These are phyloP conservation scores for Hericium alpestre DNA, from an alignment of 768 basidiomycete species.

Conservation along the genomic window DNA sequence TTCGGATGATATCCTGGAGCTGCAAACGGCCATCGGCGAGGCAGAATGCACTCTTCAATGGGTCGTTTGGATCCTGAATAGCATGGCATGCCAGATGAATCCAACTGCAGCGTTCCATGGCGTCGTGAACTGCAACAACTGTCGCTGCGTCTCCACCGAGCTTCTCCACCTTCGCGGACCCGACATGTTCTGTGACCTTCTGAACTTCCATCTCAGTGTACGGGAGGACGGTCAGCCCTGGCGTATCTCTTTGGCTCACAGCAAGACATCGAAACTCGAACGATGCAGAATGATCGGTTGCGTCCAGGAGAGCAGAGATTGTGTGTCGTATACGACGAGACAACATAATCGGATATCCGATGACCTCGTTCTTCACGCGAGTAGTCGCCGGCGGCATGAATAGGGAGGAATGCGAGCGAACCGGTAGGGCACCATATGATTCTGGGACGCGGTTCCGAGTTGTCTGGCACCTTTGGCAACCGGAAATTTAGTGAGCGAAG, in stretches of 20 bases:
- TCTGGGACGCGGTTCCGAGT: background rate
- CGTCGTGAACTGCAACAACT: background rate
- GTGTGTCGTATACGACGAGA: background rate
- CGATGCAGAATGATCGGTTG: too few species aligned
- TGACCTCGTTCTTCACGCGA: background rate
- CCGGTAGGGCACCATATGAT: background rate
- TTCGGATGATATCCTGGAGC: background rate
- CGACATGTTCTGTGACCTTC: background rate
- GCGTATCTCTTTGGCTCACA: background rate
- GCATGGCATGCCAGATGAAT: background rate
- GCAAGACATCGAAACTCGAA: background rate
- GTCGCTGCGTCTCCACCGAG: background rate
- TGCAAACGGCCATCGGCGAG: background rate
- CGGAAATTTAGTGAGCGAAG: background rate
- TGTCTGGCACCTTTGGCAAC: background rate
- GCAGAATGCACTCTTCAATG: background rate
- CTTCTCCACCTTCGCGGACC: background rate
- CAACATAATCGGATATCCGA: background rate
- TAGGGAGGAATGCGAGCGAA: background rate
- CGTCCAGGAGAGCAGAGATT: background rate
- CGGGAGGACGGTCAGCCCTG: background rate
- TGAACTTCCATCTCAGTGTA: background rate
- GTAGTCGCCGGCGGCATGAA: background rate
- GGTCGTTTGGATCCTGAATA: background rate
- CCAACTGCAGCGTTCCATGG: background rate